Evolutionary conservation across 495 filamentous ascomycete genomes (phyloP).

Genomic region (Aspergillus indologenus): DNA sequence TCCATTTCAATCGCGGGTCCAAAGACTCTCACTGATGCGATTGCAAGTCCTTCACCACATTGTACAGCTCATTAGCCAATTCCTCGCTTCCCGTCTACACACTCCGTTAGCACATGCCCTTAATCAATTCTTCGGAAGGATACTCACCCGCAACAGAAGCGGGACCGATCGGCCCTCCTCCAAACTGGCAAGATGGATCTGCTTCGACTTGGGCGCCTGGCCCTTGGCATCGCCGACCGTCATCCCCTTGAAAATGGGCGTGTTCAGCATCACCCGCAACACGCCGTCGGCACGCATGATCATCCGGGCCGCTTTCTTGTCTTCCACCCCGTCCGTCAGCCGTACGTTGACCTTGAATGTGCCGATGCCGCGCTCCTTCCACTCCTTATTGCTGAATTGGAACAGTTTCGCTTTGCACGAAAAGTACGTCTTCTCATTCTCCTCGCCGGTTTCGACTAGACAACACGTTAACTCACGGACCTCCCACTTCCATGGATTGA

Average conservation of each 20-base stretch:
- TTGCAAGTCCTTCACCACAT: constrained; percentile 34
- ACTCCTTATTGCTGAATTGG: constrained; percentile 65
- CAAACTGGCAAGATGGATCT: constrained; percentile 59
- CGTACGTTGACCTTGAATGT: constrained; percentile 79
- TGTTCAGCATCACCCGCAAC: constrained; percentile 83
- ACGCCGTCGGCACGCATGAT: constrained; percentile 87
- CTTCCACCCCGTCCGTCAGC: constrained; percentile 45
- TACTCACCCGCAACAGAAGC: constrained; percentile 68
- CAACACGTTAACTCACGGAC: constrained; percentile 1
- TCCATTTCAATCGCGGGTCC: no score
- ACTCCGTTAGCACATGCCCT: constrained; percentile 14
- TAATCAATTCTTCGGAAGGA: neutral
- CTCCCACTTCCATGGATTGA: neutral
- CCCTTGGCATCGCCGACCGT: constrained; percentile 59
- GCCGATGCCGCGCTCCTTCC: constrained; percentile 84
- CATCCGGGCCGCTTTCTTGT: constrained; percentile 60
- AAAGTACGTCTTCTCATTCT: constrained; percentile 58
- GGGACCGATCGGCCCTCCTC: constrained; percentile 56
- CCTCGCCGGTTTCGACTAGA: constrained; percentile 73
- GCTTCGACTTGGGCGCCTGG: constrained; percentile 49
- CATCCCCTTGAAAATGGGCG: constrained; percentile 68
- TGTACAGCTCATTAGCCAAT: constrained; percentile 40
- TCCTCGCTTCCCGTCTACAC: constrained; percentile 42
- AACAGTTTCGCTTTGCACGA: constrained; percentile 74
- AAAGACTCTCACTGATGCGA: constrained; percentile 24